Percentiles rank a stretch among this genome's conserved stretches.
phyloP scores from a whole-genome alignment of 352 stramenopile species.

The Nothophytophthora sp. region DNA sequence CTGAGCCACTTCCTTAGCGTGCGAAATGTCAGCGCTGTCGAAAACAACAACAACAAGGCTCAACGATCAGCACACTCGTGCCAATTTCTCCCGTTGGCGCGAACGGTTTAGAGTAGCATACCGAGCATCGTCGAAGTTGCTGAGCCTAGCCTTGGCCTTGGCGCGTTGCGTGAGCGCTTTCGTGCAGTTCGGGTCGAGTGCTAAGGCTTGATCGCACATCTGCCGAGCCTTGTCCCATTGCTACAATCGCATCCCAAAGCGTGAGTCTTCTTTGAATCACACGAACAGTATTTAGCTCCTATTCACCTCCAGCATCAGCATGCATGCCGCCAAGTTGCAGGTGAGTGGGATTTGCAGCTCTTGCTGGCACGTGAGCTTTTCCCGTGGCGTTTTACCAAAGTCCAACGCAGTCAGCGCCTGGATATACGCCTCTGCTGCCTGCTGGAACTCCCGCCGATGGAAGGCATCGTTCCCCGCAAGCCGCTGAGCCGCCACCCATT shows the following conservation, averaged over 20 bases:
- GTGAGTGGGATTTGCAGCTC: conserved; percentile 68
- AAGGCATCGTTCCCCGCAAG: conserved; percentile 60
- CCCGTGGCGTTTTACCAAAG: conserved; percentile 39
- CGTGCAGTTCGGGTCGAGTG: conserved; percentile 41
- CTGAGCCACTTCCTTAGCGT: conserved; percentile 31
- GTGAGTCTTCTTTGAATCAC: too few relatives aligned
- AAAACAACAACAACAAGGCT: background rate
- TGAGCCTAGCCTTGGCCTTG: conserved; percentile 51
- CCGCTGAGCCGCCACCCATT: conserved; percentile 52
- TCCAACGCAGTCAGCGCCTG: conserved; percentile 71
- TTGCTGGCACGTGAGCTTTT: conserved; percentile 46
- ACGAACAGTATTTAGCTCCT: background rate
- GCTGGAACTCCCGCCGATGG: conserved; percentile 31
- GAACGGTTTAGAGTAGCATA: conserved; percentile 10
- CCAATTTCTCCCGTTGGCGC: background rate
- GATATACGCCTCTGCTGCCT: conserved; percentile 68
- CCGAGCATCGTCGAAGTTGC: conserved; percentile 63
- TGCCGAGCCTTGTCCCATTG: conserved; percentile 70
- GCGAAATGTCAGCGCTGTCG: conserved; percentile 38
- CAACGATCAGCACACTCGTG: background rate
- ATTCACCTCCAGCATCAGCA: conserved; percentile 69
- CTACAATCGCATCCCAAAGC: conserved; percentile 11
- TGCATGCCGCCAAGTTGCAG: conserved; percentile 77
- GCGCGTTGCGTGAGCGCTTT: conserved; percentile 66
- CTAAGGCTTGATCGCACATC: conserved; percentile 61